phyloP scores from a whole-genome alignment of 805 yeast genomes.

The Suhomyces sp. region DNA sequence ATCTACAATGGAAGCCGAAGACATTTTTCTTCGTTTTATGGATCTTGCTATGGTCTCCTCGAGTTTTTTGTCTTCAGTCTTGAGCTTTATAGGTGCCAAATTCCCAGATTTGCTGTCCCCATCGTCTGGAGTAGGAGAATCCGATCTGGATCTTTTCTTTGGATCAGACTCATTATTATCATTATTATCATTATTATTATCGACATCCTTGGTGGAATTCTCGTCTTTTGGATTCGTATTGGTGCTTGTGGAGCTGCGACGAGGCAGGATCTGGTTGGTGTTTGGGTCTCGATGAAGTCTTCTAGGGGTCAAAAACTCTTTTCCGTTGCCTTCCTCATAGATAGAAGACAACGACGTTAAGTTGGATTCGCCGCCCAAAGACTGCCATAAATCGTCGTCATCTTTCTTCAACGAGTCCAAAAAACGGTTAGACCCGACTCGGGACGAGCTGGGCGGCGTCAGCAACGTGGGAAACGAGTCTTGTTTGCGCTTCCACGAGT shows the following conservation, averaged over 20 bases:
- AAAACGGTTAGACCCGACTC: constrained; percentile 11
- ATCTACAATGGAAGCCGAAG: constrained; percentile 10
- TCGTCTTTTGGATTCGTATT: background rate
- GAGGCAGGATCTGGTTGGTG: background rate
- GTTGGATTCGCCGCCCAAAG: constrained; percentile 18
- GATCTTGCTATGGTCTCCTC: constrained; percentile 4
- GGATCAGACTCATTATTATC: background rate
- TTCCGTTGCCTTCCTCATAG: constrained; percentile 18
- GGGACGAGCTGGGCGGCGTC: constrained; percentile 16
- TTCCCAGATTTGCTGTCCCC: constrained; percentile 2
- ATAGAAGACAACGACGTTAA: constrained; percentile 20
- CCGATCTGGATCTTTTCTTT: background rate
- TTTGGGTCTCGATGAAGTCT: constrained; percentile 17
- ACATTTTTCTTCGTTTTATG: constrained; percentile 9
- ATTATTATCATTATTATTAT: background rate
- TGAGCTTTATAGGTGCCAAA: constrained; percentile 9
- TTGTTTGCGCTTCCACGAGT: constrained; percentile 1
- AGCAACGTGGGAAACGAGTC: constrained; percentile 2
- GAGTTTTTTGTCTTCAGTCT: constrained; percentile 3
- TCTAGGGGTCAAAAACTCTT: constrained; percentile 32
- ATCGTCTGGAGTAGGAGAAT: background rate
- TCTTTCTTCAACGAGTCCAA: constrained; percentile 14
- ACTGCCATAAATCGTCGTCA: constrained; percentile 30
- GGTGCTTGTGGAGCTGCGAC: background rate
- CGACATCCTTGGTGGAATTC: background rate